Base-by-base conservation (phyloP, 768 basidiomycete genomes). In the Kondoa malvinella region DNA sequence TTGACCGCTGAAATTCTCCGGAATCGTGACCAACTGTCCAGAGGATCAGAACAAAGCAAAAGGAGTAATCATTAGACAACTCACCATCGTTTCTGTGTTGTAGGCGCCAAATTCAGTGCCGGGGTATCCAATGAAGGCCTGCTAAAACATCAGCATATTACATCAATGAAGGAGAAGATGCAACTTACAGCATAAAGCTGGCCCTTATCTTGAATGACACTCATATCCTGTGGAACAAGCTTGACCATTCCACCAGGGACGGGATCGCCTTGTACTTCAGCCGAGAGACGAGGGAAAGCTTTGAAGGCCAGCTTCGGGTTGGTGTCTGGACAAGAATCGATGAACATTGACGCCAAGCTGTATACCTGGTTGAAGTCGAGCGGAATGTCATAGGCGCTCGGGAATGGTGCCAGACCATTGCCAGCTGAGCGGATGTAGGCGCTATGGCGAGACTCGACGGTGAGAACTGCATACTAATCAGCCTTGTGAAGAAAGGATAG, bases 401-500 rank as follows among this genome's bases (percentile, higher is more conserved):
- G 82, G 85, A 85, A 86, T 0, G 83, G 79, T 34, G 80, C 78
- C 26, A 76, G 78, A 68, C 78, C 76, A 50, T 83, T 80, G 17
- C 83, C 80, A 17, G 82, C 79, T 1, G 81, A 80, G 70, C 80
- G 78, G 34, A 87, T 76, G 85, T 85, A 87, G 1, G 81, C 78
- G n/a, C 83, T 80, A 67, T 87, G 86, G 33, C 85, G 82, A 17
- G 84, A 80, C 72, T 86, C 83, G 33, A 80, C 81, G n/a, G 82
- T 76, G 57, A 86, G 78, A 69, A 88, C 85, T 21, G 79, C 80
- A 2, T 80, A 85, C 4, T 82, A 81, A 27, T 80, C 79, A 3
- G 81, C 81, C 30, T 82, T 73, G 73, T 81, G 34, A 33, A 50
- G 4, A 1, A 65, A 16, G 80, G 56, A 74, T 26, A 33, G 8